These are phyloP conservation scores for Orbilia oligospora DNA, from an alignment of 2,329 filamentous ascomycete species.

Conservation along the genomic window DNA sequence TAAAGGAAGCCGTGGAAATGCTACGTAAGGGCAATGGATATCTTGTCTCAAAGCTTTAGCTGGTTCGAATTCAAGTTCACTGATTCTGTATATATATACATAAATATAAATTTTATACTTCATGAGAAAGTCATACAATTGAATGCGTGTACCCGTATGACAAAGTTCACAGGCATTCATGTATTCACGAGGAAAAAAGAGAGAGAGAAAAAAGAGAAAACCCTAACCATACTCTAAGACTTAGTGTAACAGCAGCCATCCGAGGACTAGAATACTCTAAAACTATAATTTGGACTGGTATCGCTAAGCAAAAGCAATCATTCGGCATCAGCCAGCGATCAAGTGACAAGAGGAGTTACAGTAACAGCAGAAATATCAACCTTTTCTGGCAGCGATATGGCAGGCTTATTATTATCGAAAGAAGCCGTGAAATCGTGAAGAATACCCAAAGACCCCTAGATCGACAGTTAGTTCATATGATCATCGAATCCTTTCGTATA, in stretches of 20 bases:
- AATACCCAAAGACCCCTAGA: constrained; percentile 40
- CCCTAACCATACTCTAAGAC: neutral
- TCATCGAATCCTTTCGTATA: no score
- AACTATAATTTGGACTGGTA: constrained; percentile 35
- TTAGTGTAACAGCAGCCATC: no score
- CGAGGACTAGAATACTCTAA: no score
- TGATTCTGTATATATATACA: neutral
- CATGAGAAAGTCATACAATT: neutral
- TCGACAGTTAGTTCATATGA: neutral
- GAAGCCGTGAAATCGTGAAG: constrained; percentile 48
- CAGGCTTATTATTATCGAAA: constrained; percentile 38
- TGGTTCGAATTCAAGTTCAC: no score
- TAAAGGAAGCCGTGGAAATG: constrained; percentile 79
- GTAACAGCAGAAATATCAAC: constrained; percentile 44
- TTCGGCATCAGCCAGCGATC: constrained; percentile 15
- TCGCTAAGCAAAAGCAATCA: constrained; percentile 6
- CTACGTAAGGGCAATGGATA: constrained; percentile 66
- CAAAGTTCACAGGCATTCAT: neutral
- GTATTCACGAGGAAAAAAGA: no score
- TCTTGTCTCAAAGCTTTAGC: constrained; percentile 46
- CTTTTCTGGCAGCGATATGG: constrained; percentile 21
- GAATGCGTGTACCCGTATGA: neutral
- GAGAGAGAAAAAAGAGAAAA: no score
- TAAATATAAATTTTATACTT: neutral
- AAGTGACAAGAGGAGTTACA: constrained; percentile 33